Base-by-base conservation (phyloP, 2,329 filamentous ascomycete genomes). In the Corinectria fuckeliana region DNA sequence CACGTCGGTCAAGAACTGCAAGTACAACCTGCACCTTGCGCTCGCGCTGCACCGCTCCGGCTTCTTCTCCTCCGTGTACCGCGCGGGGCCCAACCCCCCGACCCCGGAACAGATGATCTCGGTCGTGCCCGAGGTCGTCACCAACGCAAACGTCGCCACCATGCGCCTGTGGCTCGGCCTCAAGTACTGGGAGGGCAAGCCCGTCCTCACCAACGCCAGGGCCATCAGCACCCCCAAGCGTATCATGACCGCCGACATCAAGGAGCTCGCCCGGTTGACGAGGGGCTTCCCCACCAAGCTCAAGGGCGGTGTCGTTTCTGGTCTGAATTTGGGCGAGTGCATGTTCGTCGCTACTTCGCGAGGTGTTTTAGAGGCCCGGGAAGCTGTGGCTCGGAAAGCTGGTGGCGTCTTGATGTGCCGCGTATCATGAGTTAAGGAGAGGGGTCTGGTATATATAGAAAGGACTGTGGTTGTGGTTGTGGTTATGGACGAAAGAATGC, bases 181-280 rank as follows among this genome's bases (percentile, higher is more conserved):
- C 71, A 97, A 97, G 80, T 97, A 97, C 84, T 91, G 86, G 86
- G 88, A 93, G 67, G 90, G 90, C 72, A 82, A 88, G 75, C 92
- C 93, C 5, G 92, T 97, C 20, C 78, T 97, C 66, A 82, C 81
- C 62, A 83, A 86, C 64, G 83, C 94, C 70, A 75, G 77, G 48
- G 75, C 90, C 72, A 81, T 96, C 60, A 90, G 85, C 71, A 94
- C 89, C 76, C 90, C 92, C 9, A 93, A 86, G 70, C 84, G 92
- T 65, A 77, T 87, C 68, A 84, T 96, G 73, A 90, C 84, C 68
- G 81, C 92, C 62, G 82, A 87, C 50, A 81, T 89, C 21, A 63
- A 78, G 14, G 84, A 88, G 45, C 76, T 97, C 61, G 82, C 84
- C 41, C 78, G 80, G 58, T 80, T 97, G 26, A 85, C 89, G 7